Base-by-base conservation (phyloP, 352 stramenopile species). In the Phytophthora crassamura region DNA sequence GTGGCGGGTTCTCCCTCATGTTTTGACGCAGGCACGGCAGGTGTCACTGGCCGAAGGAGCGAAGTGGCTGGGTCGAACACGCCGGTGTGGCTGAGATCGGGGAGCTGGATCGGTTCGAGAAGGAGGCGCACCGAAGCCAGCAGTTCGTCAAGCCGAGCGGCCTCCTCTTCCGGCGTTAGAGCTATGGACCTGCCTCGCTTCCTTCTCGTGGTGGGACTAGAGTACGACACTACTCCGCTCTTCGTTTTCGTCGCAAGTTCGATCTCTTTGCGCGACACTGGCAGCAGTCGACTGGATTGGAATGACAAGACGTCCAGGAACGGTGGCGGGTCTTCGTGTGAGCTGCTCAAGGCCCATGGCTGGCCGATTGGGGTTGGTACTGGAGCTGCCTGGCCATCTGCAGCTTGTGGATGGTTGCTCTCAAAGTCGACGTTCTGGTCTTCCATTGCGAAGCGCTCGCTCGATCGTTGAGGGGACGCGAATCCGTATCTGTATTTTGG, bases 241-340 rank as follows among this genome's bases (percentile, higher is more conserved):
- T 62, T 55, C 9, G 58, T 15, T 72, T 57, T 9, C 22, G 49
- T 8, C 48, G 47, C 4, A 25, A 25, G 22, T 25, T 64, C 51
- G 22, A 88, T 70, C 39, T 88, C 66, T 30, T 80, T 57, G 0
- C 50, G 59, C 0, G 75, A 66, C 20, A 74, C 35, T 15, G 73
- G 64, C 20, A 90, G 59, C 28, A 90, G 60, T 3, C 77, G 82
- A 28, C 73, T 82, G 1, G 78, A 85, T n/a, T 90, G 82, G 14
- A 93, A 69, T 1, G 77, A 79, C 9, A 93, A 43, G 16, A 90
- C 82, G 36, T 93, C 84, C 30, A 93, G 35, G 43, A 88, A 89
- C 18, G 84, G 84, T 38, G 74, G 46, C 2, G 74, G 69, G 11
- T 66, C 64, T 25, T 59, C 42, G 9, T 45, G 34, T 14, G 49